A percentile compares a stretch with the other conserved stretches of the same genome.
These are phyloP conservation scores for Candida broadrunensis DNA, from an alignment of 805 yeast species.

Conservation along the genomic window DNA sequence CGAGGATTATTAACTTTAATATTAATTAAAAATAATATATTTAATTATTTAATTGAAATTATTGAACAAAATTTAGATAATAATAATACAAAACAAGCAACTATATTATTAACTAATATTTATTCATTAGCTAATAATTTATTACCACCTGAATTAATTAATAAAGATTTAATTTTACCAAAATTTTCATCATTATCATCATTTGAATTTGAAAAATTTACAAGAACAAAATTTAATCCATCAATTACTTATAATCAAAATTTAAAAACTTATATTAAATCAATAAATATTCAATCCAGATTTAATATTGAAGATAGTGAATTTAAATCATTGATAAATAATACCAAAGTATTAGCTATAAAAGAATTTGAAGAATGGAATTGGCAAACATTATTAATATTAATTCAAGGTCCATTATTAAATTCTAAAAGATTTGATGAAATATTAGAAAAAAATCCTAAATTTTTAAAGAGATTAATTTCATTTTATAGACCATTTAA, in stretches of 20 bases:
- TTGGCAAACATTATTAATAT: constrained; percentile 68
- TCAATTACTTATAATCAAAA: constrained; percentile 6
- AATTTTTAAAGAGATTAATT: constrained; percentile 77
- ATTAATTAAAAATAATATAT: constrained; percentile 50
- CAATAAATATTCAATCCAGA: constrained; percentile 18
- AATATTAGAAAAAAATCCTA: constrained; percentile 65
- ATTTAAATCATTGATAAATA: constrained; percentile 61
- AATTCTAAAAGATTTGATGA: constrained; percentile 76
- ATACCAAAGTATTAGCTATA: constrained; percentile 70
- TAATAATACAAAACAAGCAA: constrained; percentile 54
- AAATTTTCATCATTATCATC: constrained; percentile 25
- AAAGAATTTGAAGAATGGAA: constrained; percentile 86
- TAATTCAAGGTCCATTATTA: constrained; percentile 82
- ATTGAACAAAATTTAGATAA: constrained; percentile 43
- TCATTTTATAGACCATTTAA: constrained; percentile 93
- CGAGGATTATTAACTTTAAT: constrained; percentile 57
- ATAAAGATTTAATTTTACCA: constrained; percentile 10
- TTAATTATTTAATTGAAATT: constrained; percentile 43
- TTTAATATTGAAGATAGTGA: constrained; percentile 55
- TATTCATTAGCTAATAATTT: constrained; percentile 50
- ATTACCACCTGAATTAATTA: constrained; percentile 47
- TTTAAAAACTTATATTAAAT: constrained; percentile 18
- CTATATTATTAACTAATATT: constrained; percentile 62
- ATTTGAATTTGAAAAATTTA: constrained; percentile 47
- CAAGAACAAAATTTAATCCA: constrained; percentile 19